Evolutionary conservation across 495 filamentous ascomycete genomes (phyloP).

Genomic region (Penicillium angulare): DNA sequence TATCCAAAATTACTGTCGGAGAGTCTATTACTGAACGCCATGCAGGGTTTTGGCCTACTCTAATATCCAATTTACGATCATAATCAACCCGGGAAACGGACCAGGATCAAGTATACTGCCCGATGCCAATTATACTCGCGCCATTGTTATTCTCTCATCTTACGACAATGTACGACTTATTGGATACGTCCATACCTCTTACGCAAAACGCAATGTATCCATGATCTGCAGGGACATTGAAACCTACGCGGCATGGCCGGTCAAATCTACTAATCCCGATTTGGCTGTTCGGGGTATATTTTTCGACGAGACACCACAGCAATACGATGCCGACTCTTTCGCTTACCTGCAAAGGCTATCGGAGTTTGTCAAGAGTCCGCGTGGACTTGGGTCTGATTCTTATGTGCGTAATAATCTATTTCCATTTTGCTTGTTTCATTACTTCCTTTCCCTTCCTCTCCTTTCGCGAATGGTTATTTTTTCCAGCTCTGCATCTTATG

Average conservation of each 20-base stretch:
- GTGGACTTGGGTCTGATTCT: conserved; percentile 36
- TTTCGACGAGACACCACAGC: conserved; percentile 48
- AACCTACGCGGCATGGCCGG: conserved; percentile 48
- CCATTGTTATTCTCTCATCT: conserved; percentile 42
- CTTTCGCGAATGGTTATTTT: conserved; percentile 5
- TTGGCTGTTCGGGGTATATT: conserved; percentile 47
- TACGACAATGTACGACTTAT: conserved; percentile 50
- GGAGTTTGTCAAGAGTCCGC: conserved; percentile 29
- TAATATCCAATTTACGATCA: conserved; percentile 48
- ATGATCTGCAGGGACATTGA: conserved; percentile 44
- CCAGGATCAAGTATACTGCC: conserved; percentile 46
- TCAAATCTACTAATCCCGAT: conserved; percentile 28
- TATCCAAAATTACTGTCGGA: not conserved
- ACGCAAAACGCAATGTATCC: conserved; percentile 41
- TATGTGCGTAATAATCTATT: conserved; percentile 33
- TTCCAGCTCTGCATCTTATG: not conserved
- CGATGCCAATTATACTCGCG: conserved; percentile 51
- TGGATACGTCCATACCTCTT: conserved; percentile 56
- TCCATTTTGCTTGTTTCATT: conserved; percentile 2
- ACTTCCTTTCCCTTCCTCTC: conserved; percentile 6
- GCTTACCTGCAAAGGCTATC: conserved; percentile 40
- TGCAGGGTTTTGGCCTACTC: conserved; percentile 42
- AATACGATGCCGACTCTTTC: conserved; percentile 33
- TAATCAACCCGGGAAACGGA: conserved; percentile 56
- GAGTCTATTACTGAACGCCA: conserved; percentile 25